phyloP scores from a whole-genome alignment of 1,284 basidiomycete species.

The Apiotrichum porosum region DNA sequence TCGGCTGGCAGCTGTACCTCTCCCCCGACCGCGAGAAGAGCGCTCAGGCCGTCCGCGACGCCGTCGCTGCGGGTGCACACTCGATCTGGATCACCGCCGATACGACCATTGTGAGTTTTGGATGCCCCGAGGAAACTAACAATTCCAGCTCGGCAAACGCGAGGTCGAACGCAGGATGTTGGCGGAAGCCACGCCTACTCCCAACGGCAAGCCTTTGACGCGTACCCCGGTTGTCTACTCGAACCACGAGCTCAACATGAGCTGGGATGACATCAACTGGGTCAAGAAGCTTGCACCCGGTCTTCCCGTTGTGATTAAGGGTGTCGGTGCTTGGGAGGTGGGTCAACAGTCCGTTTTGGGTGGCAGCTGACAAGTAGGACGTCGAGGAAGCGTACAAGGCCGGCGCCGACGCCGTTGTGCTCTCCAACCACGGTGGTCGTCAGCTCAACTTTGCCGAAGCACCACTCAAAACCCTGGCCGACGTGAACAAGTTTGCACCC shows the following conservation, averaged over 20 bases:
- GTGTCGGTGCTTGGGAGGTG: slow-evolving; percentile 48
- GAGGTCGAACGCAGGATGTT: slow-evolving; percentile 13
- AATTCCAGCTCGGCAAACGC: slow-evolving; percentile 19
- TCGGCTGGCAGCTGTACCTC: slow-evolving; percentile 42
- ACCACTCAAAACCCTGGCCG: slow-evolving; percentile 68
- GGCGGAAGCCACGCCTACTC: slow-evolving; percentile 14
- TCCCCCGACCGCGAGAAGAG: slow-evolving; percentile 35
- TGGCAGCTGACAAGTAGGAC: slow-evolving; percentile 26
- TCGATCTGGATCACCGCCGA: slow-evolving; percentile 52
- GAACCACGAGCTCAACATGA: slow-evolving; percentile 8
- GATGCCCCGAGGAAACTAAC: slow-evolving; percentile 26
- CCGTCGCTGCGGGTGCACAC: slow-evolving; percentile 41
- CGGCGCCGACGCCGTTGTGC: slow-evolving; percentile 48
- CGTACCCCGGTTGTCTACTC: slow-evolving; percentile 1
- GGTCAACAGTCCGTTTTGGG: not conserved
- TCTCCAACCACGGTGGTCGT: slow-evolving; percentile 50
- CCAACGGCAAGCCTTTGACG: slow-evolving; percentile 11
- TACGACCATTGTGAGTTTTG: slow-evolving; percentile 41
- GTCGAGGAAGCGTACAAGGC: slow-evolving; percentile 46
- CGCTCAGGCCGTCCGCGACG: slow-evolving; percentile 44
- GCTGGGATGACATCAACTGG: slow-evolving; percentile 51
- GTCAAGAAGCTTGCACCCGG: slow-evolving; percentile 45
- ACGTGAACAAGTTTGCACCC: slow-evolving; percentile 63
- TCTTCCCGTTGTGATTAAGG: slow-evolving; percentile 52
- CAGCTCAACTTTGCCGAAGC: slow-evolving; percentile 52